Evolutionary conservation across 352 stramenopile genomes (phyloP).

Genomic region (Stramenopiles sp.): DNA sequence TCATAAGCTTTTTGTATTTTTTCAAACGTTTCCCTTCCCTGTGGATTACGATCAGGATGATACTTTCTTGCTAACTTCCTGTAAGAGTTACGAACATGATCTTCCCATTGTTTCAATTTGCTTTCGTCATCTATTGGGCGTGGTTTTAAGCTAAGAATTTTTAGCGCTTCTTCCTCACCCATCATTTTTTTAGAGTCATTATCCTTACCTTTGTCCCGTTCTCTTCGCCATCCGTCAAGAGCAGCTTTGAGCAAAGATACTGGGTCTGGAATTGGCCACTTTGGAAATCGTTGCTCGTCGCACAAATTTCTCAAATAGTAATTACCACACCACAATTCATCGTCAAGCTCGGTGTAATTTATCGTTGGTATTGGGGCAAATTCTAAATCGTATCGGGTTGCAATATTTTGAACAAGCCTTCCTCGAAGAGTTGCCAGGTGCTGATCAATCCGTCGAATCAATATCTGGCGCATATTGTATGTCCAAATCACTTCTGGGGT

Average conservation of each 20-base stretch:
- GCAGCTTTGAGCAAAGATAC: constrained; percentile 56
- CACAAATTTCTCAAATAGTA: constrained; percentile 79
- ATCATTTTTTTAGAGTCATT: not conserved
- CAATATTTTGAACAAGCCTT: constrained; percentile 58
- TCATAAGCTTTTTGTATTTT: constrained; percentile 42
- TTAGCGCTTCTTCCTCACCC: not conserved
- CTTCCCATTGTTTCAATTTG: too few species aligned
- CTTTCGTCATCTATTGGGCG: not conserved
- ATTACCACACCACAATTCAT: constrained; percentile 76
- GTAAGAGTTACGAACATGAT: constrained; percentile 30
- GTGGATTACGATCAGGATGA: constrained; percentile 40
- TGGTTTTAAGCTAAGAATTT: not conserved
- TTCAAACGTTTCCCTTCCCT: constrained; percentile 32
- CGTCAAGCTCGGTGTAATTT: constrained; percentile 54
- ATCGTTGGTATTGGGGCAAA: constrained; percentile 56
- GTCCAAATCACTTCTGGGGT: constrained; percentile 82
- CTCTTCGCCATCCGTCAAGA: constrained; percentile 47
- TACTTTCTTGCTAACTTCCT: constrained; percentile 32
- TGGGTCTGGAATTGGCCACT: constrained; percentile 56
- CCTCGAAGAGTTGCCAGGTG: constrained; percentile 76
- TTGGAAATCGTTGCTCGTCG: constrained; percentile 40
- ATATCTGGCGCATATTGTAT: constrained; percentile 59
- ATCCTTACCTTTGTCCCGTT: constrained; percentile 21
- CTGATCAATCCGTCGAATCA: constrained; percentile 56
- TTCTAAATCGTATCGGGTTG: constrained; percentile 47